phyloP scores from a whole-genome alignment of 2,329 filamentous ascomycete species.

The Amauroascus niger region DNA sequence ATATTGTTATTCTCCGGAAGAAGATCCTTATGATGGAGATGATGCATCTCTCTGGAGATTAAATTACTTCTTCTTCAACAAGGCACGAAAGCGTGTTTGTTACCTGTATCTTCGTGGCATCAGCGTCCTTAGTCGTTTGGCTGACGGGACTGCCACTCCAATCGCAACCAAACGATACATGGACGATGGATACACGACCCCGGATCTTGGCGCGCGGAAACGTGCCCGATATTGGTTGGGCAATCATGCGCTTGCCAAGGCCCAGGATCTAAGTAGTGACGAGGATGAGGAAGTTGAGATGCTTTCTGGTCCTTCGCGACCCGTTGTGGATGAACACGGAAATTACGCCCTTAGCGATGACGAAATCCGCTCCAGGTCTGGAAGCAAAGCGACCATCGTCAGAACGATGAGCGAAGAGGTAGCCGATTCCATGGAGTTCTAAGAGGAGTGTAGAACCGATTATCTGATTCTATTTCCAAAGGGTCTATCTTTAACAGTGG shows the following conservation, averaged over 20 bases:
- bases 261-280: conserved; percentile 33
- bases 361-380: conserved; percentile 30
- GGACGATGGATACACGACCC: conserved; percentile 42
- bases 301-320: conserved; percentile 18
- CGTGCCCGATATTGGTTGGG: conserved; percentile 84
- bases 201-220: conserved; percentile 58
- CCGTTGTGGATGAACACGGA: conserved; percentile 33
- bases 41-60: conserved; percentile 90
- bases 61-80: conserved; percentile 98
- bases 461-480: neutral
- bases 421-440: conserved; percentile 46
- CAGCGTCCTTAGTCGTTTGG: conserved; percentile 56
- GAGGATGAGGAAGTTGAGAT: conserved; percentile 20
- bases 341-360: conserved; percentile 40
- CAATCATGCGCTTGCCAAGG: conserved; percentile 44
- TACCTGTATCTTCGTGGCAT: conserved; percentile 91
- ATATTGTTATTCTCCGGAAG: conserved; percentile 80
- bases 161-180: conserved; percentile 39
- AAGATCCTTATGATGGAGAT: conserved; percentile 86
- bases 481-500: neutral
- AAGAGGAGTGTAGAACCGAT: conserved; percentile 11
- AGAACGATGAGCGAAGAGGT: conserved; percentile 47
- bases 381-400: conserved; percentile 36
- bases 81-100: conserved; percentile 77
- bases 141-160: conserved; percentile 41